Evolutionary conservation across 331 rosid genomes (phyloP).

Genomic region (Prunus yedoensis): DNA sequence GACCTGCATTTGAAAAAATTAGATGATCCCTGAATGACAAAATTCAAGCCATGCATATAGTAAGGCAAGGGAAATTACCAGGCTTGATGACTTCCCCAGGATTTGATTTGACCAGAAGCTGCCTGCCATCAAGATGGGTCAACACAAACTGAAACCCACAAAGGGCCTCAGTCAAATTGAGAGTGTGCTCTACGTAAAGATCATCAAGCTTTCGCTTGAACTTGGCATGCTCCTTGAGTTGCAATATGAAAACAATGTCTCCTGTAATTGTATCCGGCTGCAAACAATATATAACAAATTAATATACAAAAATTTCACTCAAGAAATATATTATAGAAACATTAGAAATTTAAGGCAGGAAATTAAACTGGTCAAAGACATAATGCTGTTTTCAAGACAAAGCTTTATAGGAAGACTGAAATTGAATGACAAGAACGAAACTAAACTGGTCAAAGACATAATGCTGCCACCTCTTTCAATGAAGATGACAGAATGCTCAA

Average conservation of each 20-base stretch:
- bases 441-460: neutral
- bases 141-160: conserved; percentile 67
- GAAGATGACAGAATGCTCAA: neutral
- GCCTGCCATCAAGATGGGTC: conserved; percentile 77
- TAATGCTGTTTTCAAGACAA: neutral
- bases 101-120: conserved; percentile 62
- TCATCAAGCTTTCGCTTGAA: conserved; percentile 57
- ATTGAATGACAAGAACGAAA: too few relatives aligned
- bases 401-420: neutral
- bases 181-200: conserved; percentile 57
- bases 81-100: conserved; percentile 75
- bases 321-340: neutral
- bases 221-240: conserved; percentile 67
- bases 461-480: neutral
- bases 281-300: conserved; percentile 8
- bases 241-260: conserved; percentile 60
- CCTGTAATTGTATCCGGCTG: conserved; percentile 76
- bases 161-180: conserved; percentile 68
- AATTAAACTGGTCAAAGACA: neutral
- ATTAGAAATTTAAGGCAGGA: neutral
- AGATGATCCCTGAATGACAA: neutral
- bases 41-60: conserved; percentile 6
- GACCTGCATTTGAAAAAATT: conserved; percentile 36
- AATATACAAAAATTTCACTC: neutral
- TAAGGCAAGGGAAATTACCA: conserved; percentile 34